Base-by-base conservation (phyloP, 129 eudicot species). In the Calendula officinalis region DNA sequence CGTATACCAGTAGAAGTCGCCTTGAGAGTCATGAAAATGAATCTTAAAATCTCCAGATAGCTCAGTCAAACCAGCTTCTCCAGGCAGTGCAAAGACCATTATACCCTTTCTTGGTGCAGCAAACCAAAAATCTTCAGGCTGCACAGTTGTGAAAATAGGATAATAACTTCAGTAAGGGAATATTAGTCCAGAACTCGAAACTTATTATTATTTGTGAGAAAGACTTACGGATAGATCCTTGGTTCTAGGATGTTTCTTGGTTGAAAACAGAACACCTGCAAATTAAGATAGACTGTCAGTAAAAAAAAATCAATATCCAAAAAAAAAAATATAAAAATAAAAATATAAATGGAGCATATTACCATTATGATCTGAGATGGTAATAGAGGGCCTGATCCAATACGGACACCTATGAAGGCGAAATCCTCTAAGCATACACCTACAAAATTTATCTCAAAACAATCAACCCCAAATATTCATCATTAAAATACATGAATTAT, bases 51-150 rank as follows among this genome's bases (percentile, higher is more conserved):
- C 98, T 40, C 98, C 98, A 14, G 85, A 73, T 59, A 92, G 68
- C 68, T 92, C 95, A 3, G 98, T 75, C 56, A 92, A 75, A 13
- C 98, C 96, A 36, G 98, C 96, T 76, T 92, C 98, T 56, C 98
- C 98, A 34, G 96, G 98, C 62, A 92, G 81, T 34, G 96, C 98
- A 83, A 92, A 92, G 58, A 92, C 96, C 95, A 85, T 83, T 67
- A 88, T 72, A 73, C 98, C 98, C 80, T 83, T 92, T 82, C 78
- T 92, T 7, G 98, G 98, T 49, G 98, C 91, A 62, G 78, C 75
- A 76, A 92, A 92, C 98, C 98, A 92, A 68, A 74, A 84, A 72
- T 83, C 91, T 77, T 92, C 98, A 72, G 98, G 83, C 98, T 92
- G 91, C 84, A 77, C 33, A 70, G 54, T 5, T 37, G 30, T 22